phyloP scores from a whole-genome alignment of 441 rosid species.

The Breynia disticha region DNA sequence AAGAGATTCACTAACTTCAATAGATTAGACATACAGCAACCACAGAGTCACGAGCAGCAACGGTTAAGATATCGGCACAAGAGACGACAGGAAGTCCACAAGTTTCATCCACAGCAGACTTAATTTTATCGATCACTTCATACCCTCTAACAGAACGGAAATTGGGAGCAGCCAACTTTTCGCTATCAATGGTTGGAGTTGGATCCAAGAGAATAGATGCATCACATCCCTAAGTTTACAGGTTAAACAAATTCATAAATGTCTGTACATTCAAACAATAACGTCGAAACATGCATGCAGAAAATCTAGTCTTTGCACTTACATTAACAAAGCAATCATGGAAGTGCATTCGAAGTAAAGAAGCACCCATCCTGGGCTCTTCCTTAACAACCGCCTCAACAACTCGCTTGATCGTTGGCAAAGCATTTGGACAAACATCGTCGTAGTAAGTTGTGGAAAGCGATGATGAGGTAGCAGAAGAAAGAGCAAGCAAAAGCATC shows the following conservation, averaged over 20 bases:
- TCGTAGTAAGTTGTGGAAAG: background rate
- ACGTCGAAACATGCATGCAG: no score
- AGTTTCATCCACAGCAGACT: constrained; percentile 15
- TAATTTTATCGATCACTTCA: constrained; percentile 21
- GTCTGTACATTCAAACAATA: no score
- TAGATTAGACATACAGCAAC: constrained; percentile 5
- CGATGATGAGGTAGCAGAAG: background rate
- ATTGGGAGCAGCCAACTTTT: constrained; percentile 19
- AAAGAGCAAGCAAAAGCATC: background rate
- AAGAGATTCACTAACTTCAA: no score
- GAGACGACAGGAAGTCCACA: constrained; percentile 25
- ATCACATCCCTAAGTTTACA: constrained; percentile 25
- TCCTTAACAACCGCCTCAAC: background rate
- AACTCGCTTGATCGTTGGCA: background rate
- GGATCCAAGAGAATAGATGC: constrained; percentile 24
- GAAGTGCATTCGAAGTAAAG: constrained; percentile 1
- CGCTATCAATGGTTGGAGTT: constrained; percentile 16
- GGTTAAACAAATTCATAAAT: no score
- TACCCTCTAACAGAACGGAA: constrained; percentile 20
- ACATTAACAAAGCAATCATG: constrained; percentile 9
- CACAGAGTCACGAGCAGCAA: constrained; percentile 25
- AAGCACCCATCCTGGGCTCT: constrained; percentile 8
- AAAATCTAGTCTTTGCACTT: background rate
- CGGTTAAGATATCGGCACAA: constrained; percentile 26
- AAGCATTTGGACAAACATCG: background rate